These are phyloP conservation scores for Lentinus brumalis DNA, from an alignment of 768 basidiomycete species.

Conservation along the genomic window DNA sequence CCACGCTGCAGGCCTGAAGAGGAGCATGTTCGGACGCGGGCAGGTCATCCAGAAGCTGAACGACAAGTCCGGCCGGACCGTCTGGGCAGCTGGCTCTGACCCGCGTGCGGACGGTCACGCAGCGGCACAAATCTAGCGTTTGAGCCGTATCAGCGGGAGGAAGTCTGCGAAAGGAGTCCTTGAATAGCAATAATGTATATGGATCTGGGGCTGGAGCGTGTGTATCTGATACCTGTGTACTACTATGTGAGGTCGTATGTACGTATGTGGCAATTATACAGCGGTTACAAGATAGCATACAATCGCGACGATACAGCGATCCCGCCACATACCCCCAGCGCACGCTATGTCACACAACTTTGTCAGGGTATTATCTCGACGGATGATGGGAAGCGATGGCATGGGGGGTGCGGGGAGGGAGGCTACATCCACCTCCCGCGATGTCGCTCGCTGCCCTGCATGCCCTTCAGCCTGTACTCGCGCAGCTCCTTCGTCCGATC, in stretches of 20 bases:
- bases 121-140: conserved; percentile 73
- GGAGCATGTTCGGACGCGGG: conserved; percentile 76
- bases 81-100: conserved; percentile 97
- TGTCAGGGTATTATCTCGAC: neutral
- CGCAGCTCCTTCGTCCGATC: conserved; percentile 83
- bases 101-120: conserved; percentile 88
- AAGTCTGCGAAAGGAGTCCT: too few species aligned
- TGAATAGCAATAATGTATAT: too few species aligned
- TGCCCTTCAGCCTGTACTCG: conserved; percentile 70
- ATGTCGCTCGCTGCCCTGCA: conserved; percentile 33
- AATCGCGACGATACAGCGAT: too few species aligned
- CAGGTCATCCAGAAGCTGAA: conserved; percentile 86
- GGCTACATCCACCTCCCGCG: conserved; percentile 30
- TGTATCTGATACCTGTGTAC: neutral
- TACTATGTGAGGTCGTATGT: too few species aligned
- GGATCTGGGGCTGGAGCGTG: too few species aligned
- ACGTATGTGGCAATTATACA: neutral
- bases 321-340: too few species aligned
- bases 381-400: neutral
- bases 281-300: neutral
- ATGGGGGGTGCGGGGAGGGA: too few species aligned
- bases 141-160: too few species aligned
- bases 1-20: conserved; percentile 55
- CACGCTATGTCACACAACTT: too few species aligned
- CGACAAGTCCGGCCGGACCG: conserved; percentile 64